Evolutionary conservation across 345 rosid genomes (phyloP).

Genomic region (Melastoma malabathricum): DNA sequence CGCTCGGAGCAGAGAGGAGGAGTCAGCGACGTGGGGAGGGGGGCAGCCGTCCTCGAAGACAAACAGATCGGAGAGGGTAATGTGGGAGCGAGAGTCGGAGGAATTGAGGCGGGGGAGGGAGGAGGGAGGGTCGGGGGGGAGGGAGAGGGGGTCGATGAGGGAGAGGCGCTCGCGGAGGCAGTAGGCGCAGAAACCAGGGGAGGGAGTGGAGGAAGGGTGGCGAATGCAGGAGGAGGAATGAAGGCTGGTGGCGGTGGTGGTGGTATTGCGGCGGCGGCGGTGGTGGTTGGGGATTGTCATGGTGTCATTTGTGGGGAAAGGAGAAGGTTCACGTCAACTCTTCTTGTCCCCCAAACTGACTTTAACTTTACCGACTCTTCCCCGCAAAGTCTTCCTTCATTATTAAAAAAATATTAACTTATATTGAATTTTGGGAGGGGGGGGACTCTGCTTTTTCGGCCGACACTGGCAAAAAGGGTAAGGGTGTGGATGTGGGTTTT

Average conservation of each 20-base stretch:
- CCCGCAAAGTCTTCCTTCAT: no score
- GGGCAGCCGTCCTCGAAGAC: slow-evolving; percentile 13
- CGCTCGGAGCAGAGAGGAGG: slow-evolving; percentile 6
- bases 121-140: slow-evolving; percentile 23
- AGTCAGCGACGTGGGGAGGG: slow-evolving; percentile 1
- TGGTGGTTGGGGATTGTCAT: slow-evolving; percentile 31
- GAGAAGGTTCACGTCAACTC: no score
- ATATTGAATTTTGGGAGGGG: no score
- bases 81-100: slow-evolving; percentile 32
- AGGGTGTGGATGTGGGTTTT: no score
- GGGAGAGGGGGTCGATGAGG: slow-evolving; percentile 30
- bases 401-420: no score
- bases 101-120: slow-evolving; percentile 52
- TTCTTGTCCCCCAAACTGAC: no score
- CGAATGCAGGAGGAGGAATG: slow-evolving; percentile 31
- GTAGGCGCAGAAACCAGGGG: slow-evolving; percentile 56
- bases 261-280: slow-evolving; percentile 24
- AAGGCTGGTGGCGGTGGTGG: no score
- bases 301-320: slow-evolving; percentile 20
- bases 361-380: no score
- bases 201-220: slow-evolving; percentile 41
- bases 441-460: no score
- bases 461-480: no score
- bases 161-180: slow-evolving; percentile 77
- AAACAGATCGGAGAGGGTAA: slow-evolving; percentile 36